Conservation (phyloP, 352 stramenopile species). For the Aphanomyces cochlioides region DNA sequence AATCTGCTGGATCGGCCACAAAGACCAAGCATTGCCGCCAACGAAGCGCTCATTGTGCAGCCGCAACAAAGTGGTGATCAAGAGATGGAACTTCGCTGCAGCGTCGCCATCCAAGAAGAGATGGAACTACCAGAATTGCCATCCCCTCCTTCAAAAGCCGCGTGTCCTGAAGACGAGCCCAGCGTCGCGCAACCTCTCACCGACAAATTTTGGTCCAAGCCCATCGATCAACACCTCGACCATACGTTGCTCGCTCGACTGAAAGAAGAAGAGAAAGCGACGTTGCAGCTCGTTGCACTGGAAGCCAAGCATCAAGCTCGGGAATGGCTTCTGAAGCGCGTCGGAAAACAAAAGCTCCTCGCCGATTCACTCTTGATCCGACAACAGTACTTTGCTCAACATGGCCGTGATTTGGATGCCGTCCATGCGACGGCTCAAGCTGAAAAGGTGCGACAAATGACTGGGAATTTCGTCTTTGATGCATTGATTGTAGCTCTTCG, state of each 20-base stretch:
- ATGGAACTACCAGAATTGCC: background rate
- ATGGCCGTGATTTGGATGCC: constrained; percentile 20
- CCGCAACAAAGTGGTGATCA: background rate
- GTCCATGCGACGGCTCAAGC: background rate
- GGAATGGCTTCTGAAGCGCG: constrained; percentile 69
- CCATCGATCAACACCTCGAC: background rate
- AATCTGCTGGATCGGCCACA: background rate
- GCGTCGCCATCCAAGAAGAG: background rate
- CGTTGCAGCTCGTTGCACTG: constrained; percentile 60
- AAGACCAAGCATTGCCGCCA: background rate
- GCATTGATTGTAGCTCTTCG: constrained; percentile 41
- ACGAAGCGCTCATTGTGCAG: no score
- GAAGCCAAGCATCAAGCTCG: constrained; percentile 60
- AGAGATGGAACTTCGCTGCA: background rate
- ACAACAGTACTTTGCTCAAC: constrained; percentile 20
- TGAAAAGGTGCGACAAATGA: constrained; percentile 12
- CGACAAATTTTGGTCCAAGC: background rate
- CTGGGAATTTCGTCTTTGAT: background rate
- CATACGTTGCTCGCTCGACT: constrained; percentile 11
- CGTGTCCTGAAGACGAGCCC: background rate
- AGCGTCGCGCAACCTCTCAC: background rate
- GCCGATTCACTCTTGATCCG: constrained; percentile 49
- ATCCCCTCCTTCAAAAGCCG: background rate
- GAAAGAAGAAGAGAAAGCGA: constrained; percentile 56
- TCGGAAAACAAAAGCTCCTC: constrained; percentile 70